A percentile compares a stretch with the other conserved stretches of the same genome.
Evolutionary conservation across 371 early-diverging fungal species (phyloP).

Genomic region (Mucor plumbeus): DNA sequence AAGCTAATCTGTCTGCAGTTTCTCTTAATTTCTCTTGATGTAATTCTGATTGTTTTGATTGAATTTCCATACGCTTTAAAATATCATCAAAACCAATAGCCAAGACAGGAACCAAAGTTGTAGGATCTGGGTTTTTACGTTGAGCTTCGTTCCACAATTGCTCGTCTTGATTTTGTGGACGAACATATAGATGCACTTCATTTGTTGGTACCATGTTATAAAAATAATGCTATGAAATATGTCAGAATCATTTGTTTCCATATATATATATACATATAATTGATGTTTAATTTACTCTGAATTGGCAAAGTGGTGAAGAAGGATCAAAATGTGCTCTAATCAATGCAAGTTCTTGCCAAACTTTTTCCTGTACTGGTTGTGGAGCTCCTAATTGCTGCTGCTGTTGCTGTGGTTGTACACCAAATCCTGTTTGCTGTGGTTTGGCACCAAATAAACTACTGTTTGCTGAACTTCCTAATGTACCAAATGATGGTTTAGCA

Average conservation of each 20-base stretch:
- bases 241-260: background rate
- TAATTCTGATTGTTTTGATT: conserved; percentile 60
- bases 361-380: conserved; percentile 30
- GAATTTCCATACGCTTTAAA: conserved; percentile 80
- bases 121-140: conserved; percentile 82
- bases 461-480: background rate
- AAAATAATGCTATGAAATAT: conserved; percentile 72
- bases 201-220: conserved; percentile 88
- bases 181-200: conserved; percentile 77
- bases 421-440: conserved; percentile 15
- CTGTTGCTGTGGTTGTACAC: conserved; percentile 27
- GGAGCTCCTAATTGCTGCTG: conserved; percentile 26
- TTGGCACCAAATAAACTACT: conserved; percentile 14
- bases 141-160: conserved; percentile 83
- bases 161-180: conserved; percentile 74
- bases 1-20: conserved; percentile 35
- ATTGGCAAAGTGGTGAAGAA: conserved; percentile 76
- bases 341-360: conserved; percentile 47
- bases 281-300: conserved; percentile 54
- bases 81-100: conserved; percentile 90
- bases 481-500: conserved; percentile 3
- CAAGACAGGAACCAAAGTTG: conserved; percentile 70
- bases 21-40: conserved; percentile 43
- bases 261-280: background rate
- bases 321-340: conserved; percentile 83